Percentiles rank a stretch among this genome's conserved stretches.
These are phyloP conservation scores for Rosa multiflora DNA, from an alignment of 306 rosid species.

Conservation along the genomic window DNA sequence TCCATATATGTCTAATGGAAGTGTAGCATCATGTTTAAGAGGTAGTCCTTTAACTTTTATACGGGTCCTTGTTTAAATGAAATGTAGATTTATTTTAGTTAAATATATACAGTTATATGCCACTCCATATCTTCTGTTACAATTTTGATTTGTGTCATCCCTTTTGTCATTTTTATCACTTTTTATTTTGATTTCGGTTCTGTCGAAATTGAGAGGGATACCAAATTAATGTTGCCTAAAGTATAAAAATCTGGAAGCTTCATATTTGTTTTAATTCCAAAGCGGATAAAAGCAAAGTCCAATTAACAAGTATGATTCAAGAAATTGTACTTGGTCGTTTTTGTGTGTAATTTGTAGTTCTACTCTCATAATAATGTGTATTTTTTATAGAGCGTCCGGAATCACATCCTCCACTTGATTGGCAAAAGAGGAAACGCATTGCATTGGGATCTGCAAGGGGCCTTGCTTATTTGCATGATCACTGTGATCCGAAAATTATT, in stretches of 20 bases:
- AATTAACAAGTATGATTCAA: neutral
- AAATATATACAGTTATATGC: neutral
- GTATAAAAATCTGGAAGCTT: neutral
- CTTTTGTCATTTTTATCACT: neutral
- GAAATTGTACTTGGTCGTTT: neutral
- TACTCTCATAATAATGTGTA: conserved; percentile 9
- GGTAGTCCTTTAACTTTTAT: conserved; percentile 42
- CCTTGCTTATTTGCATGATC: conserved; percentile 92
- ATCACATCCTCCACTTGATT: conserved; percentile 57
- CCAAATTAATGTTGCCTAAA: neutral
- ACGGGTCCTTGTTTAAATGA: neutral
- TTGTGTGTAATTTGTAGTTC: conserved; percentile 9
- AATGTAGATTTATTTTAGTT: neutral
- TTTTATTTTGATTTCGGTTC: neutral
- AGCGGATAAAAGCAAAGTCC: neutral
- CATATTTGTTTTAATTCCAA: neutral
- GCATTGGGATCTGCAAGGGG: conserved; percentile 93
- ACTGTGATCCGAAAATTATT: conserved; percentile 93
- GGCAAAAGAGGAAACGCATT: conserved; percentile 61
- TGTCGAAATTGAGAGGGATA: neutral
- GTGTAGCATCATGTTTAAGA: conserved; percentile 95
- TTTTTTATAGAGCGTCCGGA: conserved; percentile 59
- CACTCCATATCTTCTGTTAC: neutral
- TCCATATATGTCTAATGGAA: conserved; percentile 90
- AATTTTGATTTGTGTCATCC: neutral